phyloP scores from a whole-genome alignment of 1,139 yeast genomes.

The Dujonia santamariae region DNA sequence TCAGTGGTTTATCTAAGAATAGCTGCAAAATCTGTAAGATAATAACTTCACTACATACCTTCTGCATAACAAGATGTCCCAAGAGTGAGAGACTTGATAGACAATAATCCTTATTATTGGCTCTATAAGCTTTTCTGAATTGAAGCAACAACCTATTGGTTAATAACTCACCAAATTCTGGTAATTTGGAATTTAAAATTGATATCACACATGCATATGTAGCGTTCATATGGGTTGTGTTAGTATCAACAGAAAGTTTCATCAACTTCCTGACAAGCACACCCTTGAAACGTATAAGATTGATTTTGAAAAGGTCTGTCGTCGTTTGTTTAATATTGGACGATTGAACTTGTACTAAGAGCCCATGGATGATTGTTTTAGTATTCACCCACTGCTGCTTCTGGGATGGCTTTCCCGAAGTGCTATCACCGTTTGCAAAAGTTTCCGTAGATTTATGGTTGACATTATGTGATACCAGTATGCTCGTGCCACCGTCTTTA shows the following conservation, averaged over 20 bases:
- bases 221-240: conserved; percentile 35
- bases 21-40: conserved; percentile 62
- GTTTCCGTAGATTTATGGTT: too few species aligned
- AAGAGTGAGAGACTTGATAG: conserved; percentile 47
- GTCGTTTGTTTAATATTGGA: conserved; percentile 49
- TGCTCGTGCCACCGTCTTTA: not conserved
- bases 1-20: conserved; percentile 50
- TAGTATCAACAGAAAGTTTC: conserved; percentile 42
- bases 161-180: conserved; percentile 64
- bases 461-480: too few species aligned
- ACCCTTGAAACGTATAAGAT: conserved; percentile 61
- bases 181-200: conserved; percentile 64
- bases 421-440: too few species aligned
- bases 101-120: conserved; percentile 45
- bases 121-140: conserved; percentile 54
- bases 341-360: conserved; percentile 43
- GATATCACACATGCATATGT: conserved; percentile 59
- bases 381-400: conserved; percentile 59
- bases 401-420: conserved; percentile 24
- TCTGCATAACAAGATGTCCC: conserved; percentile 63
- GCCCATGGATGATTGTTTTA: conserved; percentile 44
- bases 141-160: conserved; percentile 53
- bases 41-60: conserved; percentile 62
- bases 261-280: conserved; percentile 54
- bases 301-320: conserved; percentile 48